Evolutionary conservation across 768 basidiomycete species (phyloP), one percentile per base, ranked within the genome.

Genomic region (Amyloporia xantha): DNA sequence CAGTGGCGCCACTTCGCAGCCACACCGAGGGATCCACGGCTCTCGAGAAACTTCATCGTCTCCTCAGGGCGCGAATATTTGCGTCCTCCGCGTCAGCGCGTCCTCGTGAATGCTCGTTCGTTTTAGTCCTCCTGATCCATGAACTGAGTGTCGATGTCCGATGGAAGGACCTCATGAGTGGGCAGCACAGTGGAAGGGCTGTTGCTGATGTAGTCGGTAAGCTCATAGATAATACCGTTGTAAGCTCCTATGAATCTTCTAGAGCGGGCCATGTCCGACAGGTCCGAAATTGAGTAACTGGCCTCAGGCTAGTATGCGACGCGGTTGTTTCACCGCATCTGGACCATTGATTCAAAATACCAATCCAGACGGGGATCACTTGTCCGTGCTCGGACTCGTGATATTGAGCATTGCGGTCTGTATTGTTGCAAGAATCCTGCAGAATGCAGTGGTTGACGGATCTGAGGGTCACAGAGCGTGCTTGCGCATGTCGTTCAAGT

Each of bases 311-410:
- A n/a, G n/a, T 94, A 97, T 0, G 96, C 96, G 35, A 82, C 78
- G 33, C 95, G 87, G 57, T 81, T 81, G 46, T 81, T 84, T 73
- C 86, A 96, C 5, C 96, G 87, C 86, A 99, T 85, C 62, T 78
- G 65, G 2, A 89, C 87, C 96, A 99, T 98, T 51, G 73, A 75
- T 69, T 98, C 87, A 55, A 88, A 93, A 66, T 98, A 99, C 96
- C 96, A 99, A 62, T 99, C 96, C 0, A 96, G 95, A 7, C 96
- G 81, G 0, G 86, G 85, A 60, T 98, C 95, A 51, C 83, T 86
- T 28, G 84, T 86, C 62, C 74, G 83, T 0, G 84, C 84, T 15
- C 95, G 87, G 79, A 99, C 63, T 99, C 95, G 64, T 98, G 96
- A 64, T 98, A 99, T 58, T 81, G 73, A 0, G 86, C 73, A 59